Base-by-base conservation (phyloP, 106 monocot species). In the Dactylorhiza incarnata region DNA sequence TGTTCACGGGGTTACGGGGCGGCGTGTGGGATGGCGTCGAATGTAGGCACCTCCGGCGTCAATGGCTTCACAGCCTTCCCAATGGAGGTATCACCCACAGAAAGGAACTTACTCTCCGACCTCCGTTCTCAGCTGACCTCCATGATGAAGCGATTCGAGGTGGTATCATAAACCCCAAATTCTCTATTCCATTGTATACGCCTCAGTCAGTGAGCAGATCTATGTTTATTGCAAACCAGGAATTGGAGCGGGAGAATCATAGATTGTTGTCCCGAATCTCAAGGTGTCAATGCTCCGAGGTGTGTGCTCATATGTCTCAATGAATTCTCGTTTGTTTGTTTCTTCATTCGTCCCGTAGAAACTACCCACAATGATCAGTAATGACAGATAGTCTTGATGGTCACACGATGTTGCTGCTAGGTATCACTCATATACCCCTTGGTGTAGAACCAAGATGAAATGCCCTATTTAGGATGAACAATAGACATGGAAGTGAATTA, bases 241-340 rank as follows among this genome's bases (percentile, higher is more conserved):
- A 92, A 79, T 85, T 92, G 76, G 84, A 92, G 83, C 25, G 63
- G 58, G 92, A 87, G 81, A 92, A 89, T 69, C 75, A 77, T 78
- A 74, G 73, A 20, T 76, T 92, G 67, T 13, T 50, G 52, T 58
- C 72, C 54, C 80, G 49, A 55, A 16, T 87, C 17, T 82, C 79
- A 11, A 79, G 73, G 20, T 92, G 92, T 69, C 73, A 73, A 7
- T 88, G 88, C 49, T 79, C 89, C 14, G 82, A 81, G 83, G 86
- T 88, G 45, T 76, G 58, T 61, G 45, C 7, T 3, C 66, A 26
- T 37, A 22, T 20, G 58, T 7, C 58, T 59, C 19, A 22, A 6
- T 12, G 58, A 59, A 22, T 59, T 59, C 22, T 2, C 19, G 37
- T 37, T 37, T 37, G 14, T 54, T 54, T 26, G 0, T 4, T 4